phyloP scores from a whole-genome alignment of 257 asterid species.

The Rubia yunnanensis region DNA sequence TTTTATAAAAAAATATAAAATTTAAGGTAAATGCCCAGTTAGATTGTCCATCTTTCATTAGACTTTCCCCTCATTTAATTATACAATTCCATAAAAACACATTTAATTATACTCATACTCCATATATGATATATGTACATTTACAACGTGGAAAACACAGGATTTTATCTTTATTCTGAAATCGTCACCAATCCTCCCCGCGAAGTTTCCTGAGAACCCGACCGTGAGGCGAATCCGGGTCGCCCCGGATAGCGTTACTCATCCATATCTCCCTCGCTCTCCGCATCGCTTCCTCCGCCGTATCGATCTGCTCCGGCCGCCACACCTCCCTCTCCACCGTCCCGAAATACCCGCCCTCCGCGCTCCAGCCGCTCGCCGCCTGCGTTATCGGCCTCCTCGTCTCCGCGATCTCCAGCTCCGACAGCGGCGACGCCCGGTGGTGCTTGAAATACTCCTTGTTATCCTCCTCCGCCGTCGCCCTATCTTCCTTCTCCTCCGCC shows the following conservation, averaged over 20 bases:
- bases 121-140: no score
- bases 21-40: no score
- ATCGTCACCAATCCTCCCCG: slow-evolving; percentile 54
- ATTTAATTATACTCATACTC: no score
- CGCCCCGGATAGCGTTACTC: slow-evolving; percentile 54
- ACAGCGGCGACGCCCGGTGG: slow-evolving; percentile 64
- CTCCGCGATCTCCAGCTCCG: slow-evolving; percentile 57
- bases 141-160: neutral
- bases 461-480: slow-evolving; percentile 20
- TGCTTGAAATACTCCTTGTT: slow-evolving; percentile 45
- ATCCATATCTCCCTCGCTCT: slow-evolving; percentile 52
- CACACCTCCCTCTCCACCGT: slow-evolving; percentile 28
- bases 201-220: slow-evolving; percentile 59
- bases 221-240: slow-evolving; percentile 87
- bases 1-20: no score
- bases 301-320: slow-evolving; percentile 73
- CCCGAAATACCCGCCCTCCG: slow-evolving; percentile 9
- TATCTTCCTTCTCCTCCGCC: slow-evolving; percentile 11
- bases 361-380: slow-evolving; percentile 48
- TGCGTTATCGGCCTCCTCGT: slow-evolving; percentile 49
- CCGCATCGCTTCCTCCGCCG: slow-evolving; percentile 66
- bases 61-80: no score
- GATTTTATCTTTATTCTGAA: neutral
- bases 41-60: no score
- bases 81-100: no score